A percentile compares a stretch with the other conserved stretches of the same genome.
Conservation (phyloP, 2,329 filamentous ascomycete species). For the Emergomyces pasteurianus region DNA sequence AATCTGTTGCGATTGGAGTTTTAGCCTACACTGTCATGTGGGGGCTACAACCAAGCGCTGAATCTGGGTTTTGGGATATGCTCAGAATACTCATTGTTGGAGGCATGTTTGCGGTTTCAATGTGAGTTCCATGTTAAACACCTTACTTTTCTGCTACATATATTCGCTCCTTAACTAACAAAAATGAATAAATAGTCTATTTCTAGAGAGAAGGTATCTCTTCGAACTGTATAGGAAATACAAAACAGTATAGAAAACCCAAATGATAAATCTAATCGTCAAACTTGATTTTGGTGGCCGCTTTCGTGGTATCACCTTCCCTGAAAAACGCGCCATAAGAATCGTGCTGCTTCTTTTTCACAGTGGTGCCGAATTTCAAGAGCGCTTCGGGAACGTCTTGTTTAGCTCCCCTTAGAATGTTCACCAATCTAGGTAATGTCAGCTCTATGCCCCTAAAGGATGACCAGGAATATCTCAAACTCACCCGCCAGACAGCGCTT, state of each 20-base stretch:
- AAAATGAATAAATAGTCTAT: constrained; percentile 18
- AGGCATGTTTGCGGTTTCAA: constrained; percentile 40
- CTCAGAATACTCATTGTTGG: constrained; percentile 41
- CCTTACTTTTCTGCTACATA: constrained; percentile 1
- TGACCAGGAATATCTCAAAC: constrained; percentile 31
- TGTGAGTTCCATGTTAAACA: constrained; percentile 43
- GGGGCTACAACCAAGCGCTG: constrained; percentile 13
- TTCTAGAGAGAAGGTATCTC: constrained; percentile 24
- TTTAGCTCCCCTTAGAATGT: constrained; percentile 85
- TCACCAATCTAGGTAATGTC: constrained; percentile 56
- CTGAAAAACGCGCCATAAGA: constrained; percentile 94
- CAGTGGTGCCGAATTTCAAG: constrained; percentile 91
- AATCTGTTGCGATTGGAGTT: constrained; percentile 34
- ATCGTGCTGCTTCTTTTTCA: constrained; percentile 97
- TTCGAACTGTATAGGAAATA: constrained; percentile 9
- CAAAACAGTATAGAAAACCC: constrained; percentile 8
- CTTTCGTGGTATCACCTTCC: constrained; percentile 70
- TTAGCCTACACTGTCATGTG: constrained; percentile 35
- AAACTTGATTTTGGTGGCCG: constrained; percentile 86
- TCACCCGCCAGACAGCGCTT: constrained; percentile 74
- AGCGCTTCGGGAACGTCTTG: constrained; percentile 83
- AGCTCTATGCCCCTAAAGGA: constrained; percentile 2
- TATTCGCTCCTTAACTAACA: constrained; percentile 1
- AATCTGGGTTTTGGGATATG: constrained; percentile 16
- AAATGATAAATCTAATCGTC: constrained; percentile 39